Percentiles rank a stretch among this genome's conserved stretches.
These are phyloP conservation scores for Aaosphaeria arxii DNA, from an alignment of 2,329 filamentous ascomycete species.

Conservation along the genomic window DNA sequence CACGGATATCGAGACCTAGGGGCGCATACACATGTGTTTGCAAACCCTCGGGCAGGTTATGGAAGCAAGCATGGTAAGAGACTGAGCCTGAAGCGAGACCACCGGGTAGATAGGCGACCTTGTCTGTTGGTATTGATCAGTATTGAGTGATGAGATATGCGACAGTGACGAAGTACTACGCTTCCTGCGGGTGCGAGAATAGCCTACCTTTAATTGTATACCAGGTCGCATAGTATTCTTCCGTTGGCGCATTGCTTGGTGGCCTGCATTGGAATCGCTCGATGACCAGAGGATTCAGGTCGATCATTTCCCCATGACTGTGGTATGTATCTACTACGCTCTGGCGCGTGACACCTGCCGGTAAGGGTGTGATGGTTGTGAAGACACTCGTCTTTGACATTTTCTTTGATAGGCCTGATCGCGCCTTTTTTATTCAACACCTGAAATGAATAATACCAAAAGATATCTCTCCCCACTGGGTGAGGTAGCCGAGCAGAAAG, in stretches of 20 bases:
- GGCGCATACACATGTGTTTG: slow-evolving; percentile 84
- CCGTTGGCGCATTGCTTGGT: slow-evolving; percentile 62
- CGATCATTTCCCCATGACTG: slow-evolving; percentile 79
- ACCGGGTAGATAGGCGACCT: slow-evolving; percentile 71
- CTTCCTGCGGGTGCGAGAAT: neutral
- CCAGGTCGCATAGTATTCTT: slow-evolving; percentile 73
- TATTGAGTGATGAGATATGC: neutral
- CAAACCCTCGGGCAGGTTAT: slow-evolving; percentile 68
- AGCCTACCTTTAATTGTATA: slow-evolving; percentile 52
- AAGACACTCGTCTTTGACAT: slow-evolving; percentile 72
- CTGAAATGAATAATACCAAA: slow-evolving; percentile 10
- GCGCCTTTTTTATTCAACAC: too few species aligned
- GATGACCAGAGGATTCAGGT: slow-evolving; percentile 79
- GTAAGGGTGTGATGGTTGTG: slow-evolving; percentile 77
- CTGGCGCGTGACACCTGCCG: slow-evolving; percentile 63
- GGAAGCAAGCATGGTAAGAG: slow-evolving; percentile 76
- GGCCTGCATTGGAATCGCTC: slow-evolving; percentile 67
- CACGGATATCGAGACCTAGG: slow-evolving; percentile 73
- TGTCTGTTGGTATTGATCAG: slow-evolving; percentile 48
- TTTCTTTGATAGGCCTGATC: neutral
- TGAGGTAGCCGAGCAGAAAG: neutral
- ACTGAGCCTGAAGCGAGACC: slow-evolving; percentile 64
- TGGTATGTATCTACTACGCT: slow-evolving; percentile 74
- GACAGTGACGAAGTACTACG: too few species aligned
- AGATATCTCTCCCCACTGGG: neutral